phyloP scores from a whole-genome alignment of 1,284 basidiomycete species.

The Agroathelia rolfsii region DNA sequence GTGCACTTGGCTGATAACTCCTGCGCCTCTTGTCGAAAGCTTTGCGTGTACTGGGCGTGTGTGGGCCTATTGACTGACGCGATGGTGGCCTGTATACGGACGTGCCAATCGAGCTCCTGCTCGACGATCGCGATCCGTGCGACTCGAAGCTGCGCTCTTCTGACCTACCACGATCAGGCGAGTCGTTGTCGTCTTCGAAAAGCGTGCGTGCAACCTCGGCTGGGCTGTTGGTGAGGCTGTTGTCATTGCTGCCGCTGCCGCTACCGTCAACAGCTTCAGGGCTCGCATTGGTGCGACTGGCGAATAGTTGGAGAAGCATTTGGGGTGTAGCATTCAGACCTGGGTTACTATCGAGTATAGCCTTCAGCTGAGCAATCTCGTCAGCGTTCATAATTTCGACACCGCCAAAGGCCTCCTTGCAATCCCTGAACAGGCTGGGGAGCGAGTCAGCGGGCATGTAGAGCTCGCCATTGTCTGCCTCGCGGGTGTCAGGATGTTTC shows the following conservation, averaged over 20 bases:
- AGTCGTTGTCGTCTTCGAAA: conserved; percentile 19
- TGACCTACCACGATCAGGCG: conserved; percentile 25
- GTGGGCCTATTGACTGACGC: conserved; percentile 34
- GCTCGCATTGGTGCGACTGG: conserved; percentile 44
- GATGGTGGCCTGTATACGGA: conserved; percentile 32
- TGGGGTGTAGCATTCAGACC: conserved; percentile 59
- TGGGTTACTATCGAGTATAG: conserved; percentile 46
- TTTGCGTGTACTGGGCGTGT: conserved; percentile 37
- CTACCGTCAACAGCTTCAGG: conserved; percentile 30
- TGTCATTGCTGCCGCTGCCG: conserved; percentile 18
- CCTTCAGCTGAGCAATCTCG: conserved; percentile 47
- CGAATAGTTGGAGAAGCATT: conserved; percentile 55
- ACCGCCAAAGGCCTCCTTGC: conserved; percentile 46
- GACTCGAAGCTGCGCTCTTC: conserved; percentile 24
- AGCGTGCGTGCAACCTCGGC: conserved; percentile 22
- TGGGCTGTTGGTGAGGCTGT: conserved; percentile 15
- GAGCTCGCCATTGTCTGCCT: conserved; percentile 45
- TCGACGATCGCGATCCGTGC: conserved; percentile 43
- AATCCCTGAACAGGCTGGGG: conserved; percentile 52
- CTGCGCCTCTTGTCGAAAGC: conserved; percentile 56
- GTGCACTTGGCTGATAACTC: too few species aligned
- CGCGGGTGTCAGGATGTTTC: conserved; percentile 45
- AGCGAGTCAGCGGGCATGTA: conserved; percentile 59
- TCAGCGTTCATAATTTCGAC: conserved; percentile 46
- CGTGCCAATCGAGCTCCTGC: conserved; percentile 39